Conservation (phyloP, 331 rosid genomes). For the Dryas integrifolia region DNA sequence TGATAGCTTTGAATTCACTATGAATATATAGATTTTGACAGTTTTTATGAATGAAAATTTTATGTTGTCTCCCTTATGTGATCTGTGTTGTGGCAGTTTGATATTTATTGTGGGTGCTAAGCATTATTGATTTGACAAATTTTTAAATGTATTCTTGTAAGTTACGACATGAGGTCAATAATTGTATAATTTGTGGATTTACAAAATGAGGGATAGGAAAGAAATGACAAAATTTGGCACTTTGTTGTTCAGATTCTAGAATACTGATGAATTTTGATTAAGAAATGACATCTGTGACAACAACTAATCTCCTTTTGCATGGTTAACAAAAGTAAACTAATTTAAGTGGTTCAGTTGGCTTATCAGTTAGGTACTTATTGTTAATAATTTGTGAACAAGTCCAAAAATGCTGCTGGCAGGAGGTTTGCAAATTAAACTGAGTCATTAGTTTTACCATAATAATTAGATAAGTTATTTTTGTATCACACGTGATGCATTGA, state of each 20-base stretch:
- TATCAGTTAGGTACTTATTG: background rate
- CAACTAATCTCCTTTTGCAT: background rate
- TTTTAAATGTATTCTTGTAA: background rate
- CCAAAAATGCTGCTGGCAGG: background rate
- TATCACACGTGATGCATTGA: background rate
- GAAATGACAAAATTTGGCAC: background rate
- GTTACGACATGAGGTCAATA: background rate
- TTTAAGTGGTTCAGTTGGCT: background rate
- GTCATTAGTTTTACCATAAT: background rate
- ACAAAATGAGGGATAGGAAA: background rate
- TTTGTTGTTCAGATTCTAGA: background rate
- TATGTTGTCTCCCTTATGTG: background rate
- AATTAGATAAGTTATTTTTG: background rate
- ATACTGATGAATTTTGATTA: background rate
- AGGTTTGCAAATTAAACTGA: background rate
- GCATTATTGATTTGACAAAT: background rate
- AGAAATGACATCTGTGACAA: background rate
- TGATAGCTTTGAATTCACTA: background rate
- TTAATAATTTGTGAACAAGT: background rate
- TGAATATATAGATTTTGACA: slow-evolving; percentile 11
- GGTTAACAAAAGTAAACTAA: background rate
- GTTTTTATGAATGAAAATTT: background rate
- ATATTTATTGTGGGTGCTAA: background rate
- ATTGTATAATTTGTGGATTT: background rate
- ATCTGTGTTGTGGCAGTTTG: background rate